Percentiles rank a stretch among this genome's conserved stretches.
Conservation (phyloP, 177 flowering plant genomes). For the Vitis hybrid region DNA sequence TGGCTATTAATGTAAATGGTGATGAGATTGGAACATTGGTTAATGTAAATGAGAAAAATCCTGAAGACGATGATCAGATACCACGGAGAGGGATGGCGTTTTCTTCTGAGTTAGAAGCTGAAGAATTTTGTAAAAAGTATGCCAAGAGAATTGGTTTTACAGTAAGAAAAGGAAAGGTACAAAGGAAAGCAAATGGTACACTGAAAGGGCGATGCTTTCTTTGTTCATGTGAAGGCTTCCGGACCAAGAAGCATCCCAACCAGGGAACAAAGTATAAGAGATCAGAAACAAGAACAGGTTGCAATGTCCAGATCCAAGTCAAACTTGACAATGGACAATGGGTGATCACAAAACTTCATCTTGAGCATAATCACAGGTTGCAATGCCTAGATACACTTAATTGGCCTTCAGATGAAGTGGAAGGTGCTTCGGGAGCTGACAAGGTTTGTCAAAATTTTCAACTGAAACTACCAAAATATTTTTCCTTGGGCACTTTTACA, state of each 20-base stretch:
- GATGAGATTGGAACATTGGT: too few relatives aligned
- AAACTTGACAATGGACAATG: slow-evolving; percentile 6
- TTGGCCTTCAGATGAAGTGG: too few relatives aligned
- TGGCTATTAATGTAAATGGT: too few relatives aligned
- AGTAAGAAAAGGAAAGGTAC: slow-evolving; percentile 5
- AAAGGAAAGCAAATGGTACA: not conserved
- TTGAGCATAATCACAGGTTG: not conserved
- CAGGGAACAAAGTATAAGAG: slow-evolving; percentile 1
- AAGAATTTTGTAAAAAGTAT: not conserved
- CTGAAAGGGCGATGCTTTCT: not conserved
- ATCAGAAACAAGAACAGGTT: slow-evolving; percentile 10
- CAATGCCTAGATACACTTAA: too few relatives aligned
- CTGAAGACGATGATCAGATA: too few relatives aligned
- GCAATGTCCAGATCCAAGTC: not conserved
- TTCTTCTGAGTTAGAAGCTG: not conserved
- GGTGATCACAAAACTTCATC: not conserved
- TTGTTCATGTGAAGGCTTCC: slow-evolving; percentile 4
- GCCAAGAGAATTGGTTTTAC: not conserved
- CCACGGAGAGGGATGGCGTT: slow-evolving; percentile 2
- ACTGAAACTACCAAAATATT: too few relatives aligned
- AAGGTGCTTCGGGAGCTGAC: too few relatives aligned
- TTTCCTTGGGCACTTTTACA: too few relatives aligned
- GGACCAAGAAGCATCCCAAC: not conserved
- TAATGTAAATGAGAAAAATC: too few relatives aligned
- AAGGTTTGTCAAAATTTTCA: too few relatives aligned